Base-by-base conservation (phyloP, 2,329 filamentous ascomycete genomes). In the Hypoxylon sp. region DNA sequence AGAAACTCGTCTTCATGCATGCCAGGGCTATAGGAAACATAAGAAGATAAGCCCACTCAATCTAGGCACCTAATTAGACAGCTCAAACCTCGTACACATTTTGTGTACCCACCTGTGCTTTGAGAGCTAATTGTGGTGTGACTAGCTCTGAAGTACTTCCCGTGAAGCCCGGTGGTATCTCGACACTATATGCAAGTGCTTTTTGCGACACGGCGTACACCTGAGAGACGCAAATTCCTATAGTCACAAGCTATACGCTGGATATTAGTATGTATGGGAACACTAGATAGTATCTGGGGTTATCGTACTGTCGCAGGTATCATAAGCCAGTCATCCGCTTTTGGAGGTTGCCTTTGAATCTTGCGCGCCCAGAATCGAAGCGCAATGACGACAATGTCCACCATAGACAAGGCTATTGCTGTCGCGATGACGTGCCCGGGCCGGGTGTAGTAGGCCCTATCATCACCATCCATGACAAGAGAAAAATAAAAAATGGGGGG, bases 271-370 rank as follows among this genome's bases (percentile, higher is more conserved):
- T 19, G 14, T 36, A 36, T 3, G 1, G 7, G 46, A 19, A 5
- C 7, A 5, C 3, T 4, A 28, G n/a, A 5, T 5, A 17, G 5
- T 25, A 38, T 19, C 3, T n/a, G 14, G 45, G 14, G 5, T 19
- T 41, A 2, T 9, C 57, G 17, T 69, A 73, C 69, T 11, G 66
- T 65, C 4, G 73, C 70, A 3, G 70, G 73, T n/a, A 75, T 14
- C 60, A 74, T 67, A 5, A 75, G 61, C 73, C 73, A 75, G 65
- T 74, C 72, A 38, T 75, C 73, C 0, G 58, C 51, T 30, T 70
- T 67, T 1, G 68, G 43, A 0, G 48, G 28, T 19, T 74, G 48
- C 3, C 45, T 67, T 25, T 69, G 65, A 14, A 64, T 60, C 43
- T 36, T 69, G 1, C 73, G 67, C 0, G 65, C 57, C 63, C 60